These are phyloP conservation scores for Gelatoporia subvermispora DNA, from an alignment of 768 basidiomycete genomes.

Conservation along the genomic window DNA sequence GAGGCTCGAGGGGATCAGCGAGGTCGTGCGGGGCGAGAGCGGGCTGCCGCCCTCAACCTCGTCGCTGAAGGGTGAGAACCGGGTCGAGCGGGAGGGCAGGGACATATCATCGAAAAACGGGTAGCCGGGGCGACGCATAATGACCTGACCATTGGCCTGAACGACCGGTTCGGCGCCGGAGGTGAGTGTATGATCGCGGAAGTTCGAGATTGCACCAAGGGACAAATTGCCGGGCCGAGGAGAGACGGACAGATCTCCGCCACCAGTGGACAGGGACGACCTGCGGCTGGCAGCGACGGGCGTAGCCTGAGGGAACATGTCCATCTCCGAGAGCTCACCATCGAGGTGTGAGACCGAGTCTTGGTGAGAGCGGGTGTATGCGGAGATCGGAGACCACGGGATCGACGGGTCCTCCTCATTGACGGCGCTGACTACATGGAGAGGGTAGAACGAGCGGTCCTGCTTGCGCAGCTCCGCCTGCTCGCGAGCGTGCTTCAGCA, in stretches of 20 bases:
- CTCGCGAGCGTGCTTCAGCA: constrained; percentile 53
- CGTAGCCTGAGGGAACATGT: constrained; percentile 14
- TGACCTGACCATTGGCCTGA: constrained; percentile 7
- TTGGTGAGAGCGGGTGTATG: constrained; percentile 6
- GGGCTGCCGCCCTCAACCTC: constrained; percentile 23
- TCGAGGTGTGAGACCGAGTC: constrained; percentile 12
- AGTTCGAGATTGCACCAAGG: constrained; percentile 21
- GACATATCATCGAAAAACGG: constrained; percentile 37
- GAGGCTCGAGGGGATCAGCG: constrained; percentile 52
- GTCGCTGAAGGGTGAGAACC: constrained; percentile 56
- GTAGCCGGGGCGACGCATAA: constrained; percentile 34
- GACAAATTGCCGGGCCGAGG: constrained; percentile 21
- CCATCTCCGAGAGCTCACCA: constrained; percentile 11
- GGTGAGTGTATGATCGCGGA: constrained; percentile 13
- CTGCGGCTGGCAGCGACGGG: constrained; percentile 8
- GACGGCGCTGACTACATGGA: constrained; percentile 20
- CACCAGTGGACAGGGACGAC: constrained; percentile 13
- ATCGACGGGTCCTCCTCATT: constrained; percentile 16
- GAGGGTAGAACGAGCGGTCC: constrained; percentile 32
- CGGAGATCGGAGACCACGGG: constrained; percentile 12
- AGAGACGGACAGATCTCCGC: constrained; percentile 14
- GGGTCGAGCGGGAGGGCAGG: constrained; percentile 26
- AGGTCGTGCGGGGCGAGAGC: constrained; percentile 39
- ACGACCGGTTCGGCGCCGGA: constrained; percentile 10
- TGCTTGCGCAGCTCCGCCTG: constrained; percentile 48